A percentile compares a stretch with the other conserved stretches of the same genome.
phyloP scores from a whole-genome alignment of 352 stramenopile genomes.

The Pythium guiyangense region DNA sequence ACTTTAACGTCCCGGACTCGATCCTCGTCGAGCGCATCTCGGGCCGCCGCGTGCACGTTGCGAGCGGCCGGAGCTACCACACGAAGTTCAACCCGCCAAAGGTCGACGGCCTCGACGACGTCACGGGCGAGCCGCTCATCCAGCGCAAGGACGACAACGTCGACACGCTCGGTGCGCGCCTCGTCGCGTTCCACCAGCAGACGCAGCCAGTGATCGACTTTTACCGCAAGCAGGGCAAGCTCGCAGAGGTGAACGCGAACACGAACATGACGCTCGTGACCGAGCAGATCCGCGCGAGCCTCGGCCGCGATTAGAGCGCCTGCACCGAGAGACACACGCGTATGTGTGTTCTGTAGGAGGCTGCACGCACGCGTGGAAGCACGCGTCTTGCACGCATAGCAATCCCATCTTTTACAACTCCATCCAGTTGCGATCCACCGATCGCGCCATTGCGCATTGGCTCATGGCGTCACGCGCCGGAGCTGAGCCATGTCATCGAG shows the following conservation, averaged over 20 bases:
- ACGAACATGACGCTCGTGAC: constrained; percentile 81
- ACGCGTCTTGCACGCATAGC: too few relatives aligned
- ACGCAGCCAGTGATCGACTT: constrained; percentile 95
- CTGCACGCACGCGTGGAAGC: too few relatives aligned
- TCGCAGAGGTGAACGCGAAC: constrained; percentile 89
- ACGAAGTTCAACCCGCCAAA: constrained; percentile 97
- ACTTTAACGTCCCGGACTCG: constrained; percentile 95
- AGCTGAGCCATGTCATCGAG: constrained; percentile 14
- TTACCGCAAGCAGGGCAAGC: constrained; percentile 83
- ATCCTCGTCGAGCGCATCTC: constrained; percentile 96
- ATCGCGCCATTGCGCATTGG: too few relatives aligned
- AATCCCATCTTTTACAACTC: too few relatives aligned
- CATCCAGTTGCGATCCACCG: too few relatives aligned
- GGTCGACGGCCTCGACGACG: constrained; percentile 84
- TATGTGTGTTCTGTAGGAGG: too few relatives aligned
- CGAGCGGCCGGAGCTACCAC: constrained; percentile 96
- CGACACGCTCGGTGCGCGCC: constrained; percentile 87
- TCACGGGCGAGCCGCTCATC: constrained; percentile 96
- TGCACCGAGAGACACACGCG: not conserved
- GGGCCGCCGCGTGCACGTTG: constrained; percentile 94
- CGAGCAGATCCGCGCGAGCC: constrained; percentile 73
- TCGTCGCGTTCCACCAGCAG: constrained; percentile 95
- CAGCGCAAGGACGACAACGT: constrained; percentile 97
- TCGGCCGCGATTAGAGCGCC: constrained; percentile 64
- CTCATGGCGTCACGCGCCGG: constrained; percentile 5